Evolutionary conservation across 2,329 filamentous ascomycete genomes (phyloP).

Genomic region (Phialemonium atrogriseum): DNA sequence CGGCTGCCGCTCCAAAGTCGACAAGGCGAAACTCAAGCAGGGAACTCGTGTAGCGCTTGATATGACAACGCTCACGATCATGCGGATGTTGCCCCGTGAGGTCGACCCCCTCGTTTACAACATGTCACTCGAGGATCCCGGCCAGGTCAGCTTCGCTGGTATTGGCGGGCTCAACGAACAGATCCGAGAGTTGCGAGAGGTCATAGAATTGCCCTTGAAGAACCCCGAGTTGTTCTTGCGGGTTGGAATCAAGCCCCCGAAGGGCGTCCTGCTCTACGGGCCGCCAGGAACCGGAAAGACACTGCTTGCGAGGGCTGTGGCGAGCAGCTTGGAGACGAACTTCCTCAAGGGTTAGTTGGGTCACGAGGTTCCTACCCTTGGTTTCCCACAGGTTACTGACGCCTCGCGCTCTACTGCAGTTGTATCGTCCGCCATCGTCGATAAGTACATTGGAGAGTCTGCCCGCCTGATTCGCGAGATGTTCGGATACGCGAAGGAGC

Average conservation of each 20-base stretch:
- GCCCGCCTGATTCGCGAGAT: constrained; percentile 96
- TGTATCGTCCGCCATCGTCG: constrained; percentile 96
- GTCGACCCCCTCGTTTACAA: constrained; percentile 99
- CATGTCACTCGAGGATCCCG: constrained; percentile 97
- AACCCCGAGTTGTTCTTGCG: constrained; percentile 95
- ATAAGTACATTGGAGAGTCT: constrained; percentile 99
- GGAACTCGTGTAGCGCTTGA: constrained; percentile 95
- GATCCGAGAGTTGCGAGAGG: constrained; percentile 92
- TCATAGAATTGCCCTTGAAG: constrained; percentile 96
- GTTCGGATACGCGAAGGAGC: constrained; percentile 99
- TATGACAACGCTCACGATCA: constrained; percentile 99
- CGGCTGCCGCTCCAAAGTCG: constrained; percentile 95
- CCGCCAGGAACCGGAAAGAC: constrained; percentile 97
- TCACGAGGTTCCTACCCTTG: neutral
- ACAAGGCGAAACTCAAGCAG: constrained; percentile 95
- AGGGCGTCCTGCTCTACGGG: constrained; percentile 92
- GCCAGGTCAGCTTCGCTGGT: constrained; percentile 94
- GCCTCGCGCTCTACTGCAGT: constrained; percentile 42
- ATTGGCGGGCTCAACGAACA: constrained; percentile 98
- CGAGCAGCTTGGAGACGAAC: constrained; percentile 94
- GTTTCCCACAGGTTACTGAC: neutral
- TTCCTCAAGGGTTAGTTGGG: constrained; percentile 76
- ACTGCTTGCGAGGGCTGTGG: constrained; percentile 84
- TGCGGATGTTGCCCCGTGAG: constrained; percentile 98
- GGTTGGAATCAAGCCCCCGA: constrained; percentile 97